Evolutionary conservation across 305 asterid genomes (phyloP), one percentile per base, ranked within the genome.

Genomic region (Coffea humblotiana): DNA sequence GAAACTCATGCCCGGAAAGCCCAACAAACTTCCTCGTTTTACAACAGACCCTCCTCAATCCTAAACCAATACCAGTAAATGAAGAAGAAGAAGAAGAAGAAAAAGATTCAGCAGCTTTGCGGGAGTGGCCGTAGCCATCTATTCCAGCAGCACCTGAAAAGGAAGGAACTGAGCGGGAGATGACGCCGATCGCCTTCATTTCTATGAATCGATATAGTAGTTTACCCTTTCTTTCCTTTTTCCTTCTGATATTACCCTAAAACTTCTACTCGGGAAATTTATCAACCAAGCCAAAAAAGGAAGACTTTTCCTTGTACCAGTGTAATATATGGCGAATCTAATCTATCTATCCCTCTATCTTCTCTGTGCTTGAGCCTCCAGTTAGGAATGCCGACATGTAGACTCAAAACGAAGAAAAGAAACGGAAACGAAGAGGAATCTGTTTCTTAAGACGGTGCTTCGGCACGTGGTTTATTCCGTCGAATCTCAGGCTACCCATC

Each of bases 381-480:
- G 43, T 3, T 40, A 40, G 12, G 18, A 19, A 40, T 21, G 15
- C 16, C 29, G 8, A 12, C 2, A 18, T 8, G 21, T 21, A 4
- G 51, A 37, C 13, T 11, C 12, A 52, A 54, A 18, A 1, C 4
- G 1, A 3, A 1, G 2, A 15, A 15, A 15, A 2, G 29, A 19
- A 15, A 2, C 12, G 49, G 72, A 27, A 74, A 52, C 60, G 0
- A 15, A 29, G 45, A 13, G 0, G 35, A 32, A n/a, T 12, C 32
- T 23, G n/a, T 16, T 21, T 32, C 32, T 19, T 14, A 29, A 51
- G 7, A 51, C 18, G 6, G 2, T 3, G 76, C 35, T 18, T 70
- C 8, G 13, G 16, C 18, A 37, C 71, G 67, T 74, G 81, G 47
- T 74, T 32, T 29, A 43, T n/a, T 85, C 87, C 87, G 86, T 18